phyloP scores from a whole-genome alignment of 768 basidiomycete species.

The Lepiota subincarnata region DNA sequence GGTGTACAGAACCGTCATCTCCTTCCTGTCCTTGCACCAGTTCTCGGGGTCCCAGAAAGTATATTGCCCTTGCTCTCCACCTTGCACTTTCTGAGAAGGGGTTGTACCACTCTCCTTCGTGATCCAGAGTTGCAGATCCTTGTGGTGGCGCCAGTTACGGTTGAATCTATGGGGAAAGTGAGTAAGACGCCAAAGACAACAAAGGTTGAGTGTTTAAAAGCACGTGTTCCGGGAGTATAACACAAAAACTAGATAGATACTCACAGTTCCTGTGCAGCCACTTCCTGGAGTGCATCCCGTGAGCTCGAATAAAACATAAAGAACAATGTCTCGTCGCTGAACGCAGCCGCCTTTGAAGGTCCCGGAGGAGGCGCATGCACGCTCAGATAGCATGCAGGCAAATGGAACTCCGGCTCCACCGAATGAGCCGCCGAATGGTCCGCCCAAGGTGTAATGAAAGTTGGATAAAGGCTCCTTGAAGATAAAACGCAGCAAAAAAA shows the following conservation, averaged over 20 bases:
- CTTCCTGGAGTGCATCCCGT: constrained; percentile 87
- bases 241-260: constrained; percentile 29
- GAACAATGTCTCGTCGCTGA: constrained; percentile 95
- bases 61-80: constrained; percentile 85
- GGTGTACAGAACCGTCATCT: constrained; percentile 69
- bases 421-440: constrained; percentile 82
- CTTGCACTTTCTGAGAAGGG: constrained; percentile 71
- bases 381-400: constrained; percentile 84
- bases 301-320: constrained; percentile 98
- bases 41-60: constrained; percentile 86
- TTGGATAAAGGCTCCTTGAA: constrained; percentile 86
- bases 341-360: constrained; percentile 72
- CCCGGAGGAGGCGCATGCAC: constrained; percentile 86
- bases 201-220: not conserved
- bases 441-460: constrained; percentile 96
- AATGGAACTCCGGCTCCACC: constrained; percentile 89
- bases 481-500: constrained; percentile 14
- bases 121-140: constrained; percentile 78
- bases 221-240: not conserved
- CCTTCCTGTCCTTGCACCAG: constrained; percentile 74
- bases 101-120: constrained; percentile 84
- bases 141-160: constrained; percentile 96
- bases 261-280: constrained; percentile 93
- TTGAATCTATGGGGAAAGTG: constrained; percentile 57
- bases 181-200: constrained; percentile 10